Evolutionary conservation across 192 early-diverging fungal species (phyloP).

Genomic region (Entomortierella beljakovae): DNA sequence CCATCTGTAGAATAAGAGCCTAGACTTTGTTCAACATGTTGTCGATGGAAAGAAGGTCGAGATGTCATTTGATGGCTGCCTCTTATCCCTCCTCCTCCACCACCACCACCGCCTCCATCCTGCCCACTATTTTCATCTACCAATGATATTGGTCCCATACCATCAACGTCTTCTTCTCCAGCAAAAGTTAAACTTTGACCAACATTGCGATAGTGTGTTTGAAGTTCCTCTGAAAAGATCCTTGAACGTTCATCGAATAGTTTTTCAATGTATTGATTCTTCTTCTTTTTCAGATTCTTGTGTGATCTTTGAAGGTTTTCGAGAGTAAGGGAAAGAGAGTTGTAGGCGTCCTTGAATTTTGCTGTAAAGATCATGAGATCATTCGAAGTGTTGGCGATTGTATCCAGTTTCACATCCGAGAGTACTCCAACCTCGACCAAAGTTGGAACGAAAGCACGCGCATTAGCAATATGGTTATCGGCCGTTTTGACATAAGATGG

Average conservation of each 20-base stretch:
- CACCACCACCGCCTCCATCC: not conserved
- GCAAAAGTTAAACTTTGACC: conserved; percentile 30
- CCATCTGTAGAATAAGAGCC: conserved; percentile 23
- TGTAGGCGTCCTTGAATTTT: conserved; percentile 42
- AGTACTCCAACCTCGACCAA: conserved; percentile 37
- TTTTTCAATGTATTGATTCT: conserved; percentile 28
- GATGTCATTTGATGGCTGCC: not conserved
- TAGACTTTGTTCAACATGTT: conserved; percentile 30
- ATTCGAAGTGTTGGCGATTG: conserved; percentile 29
- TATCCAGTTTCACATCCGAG: conserved; percentile 50
- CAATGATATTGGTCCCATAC: not conserved
- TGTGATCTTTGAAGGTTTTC: conserved; percentile 32
- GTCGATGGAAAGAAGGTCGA: conserved; percentile 13
- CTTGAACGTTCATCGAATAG: conserved; percentile 47
- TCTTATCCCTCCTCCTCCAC: not conserved
- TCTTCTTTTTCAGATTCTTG: conserved; percentile 34
- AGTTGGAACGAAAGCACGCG: conserved; percentile 26
- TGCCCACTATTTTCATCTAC: too few relatives aligned
- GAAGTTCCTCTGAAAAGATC: conserved; percentile 42
- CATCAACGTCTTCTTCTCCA: not conserved
- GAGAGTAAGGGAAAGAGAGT: conserved; percentile 27
- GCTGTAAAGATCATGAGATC: conserved; percentile 49
- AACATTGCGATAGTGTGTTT: conserved; percentile 44
- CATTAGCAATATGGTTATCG: conserved; percentile 38
- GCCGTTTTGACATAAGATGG: conserved; percentile 46